A percentile compares a stretch with the other conserved stretches of the same genome.
These are phyloP conservation scores for Pseudomassariella vexata DNA, from an alignment of 2,329 filamentous ascomycete species.

Conservation along the genomic window DNA sequence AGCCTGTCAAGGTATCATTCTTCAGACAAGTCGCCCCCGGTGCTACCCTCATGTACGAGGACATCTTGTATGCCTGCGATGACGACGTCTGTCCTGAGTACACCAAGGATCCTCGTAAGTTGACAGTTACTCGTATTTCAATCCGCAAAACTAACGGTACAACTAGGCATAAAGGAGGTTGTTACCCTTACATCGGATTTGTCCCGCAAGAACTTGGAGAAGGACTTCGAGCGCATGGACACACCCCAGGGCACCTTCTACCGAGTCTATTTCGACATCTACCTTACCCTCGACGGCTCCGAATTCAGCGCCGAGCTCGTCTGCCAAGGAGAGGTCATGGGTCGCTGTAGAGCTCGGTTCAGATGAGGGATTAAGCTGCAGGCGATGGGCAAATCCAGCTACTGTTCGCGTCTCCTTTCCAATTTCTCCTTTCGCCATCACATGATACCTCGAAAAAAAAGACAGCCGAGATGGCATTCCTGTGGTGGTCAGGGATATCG, in stretches of 20 bases:
- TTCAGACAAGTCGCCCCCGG: constrained; percentile 97
- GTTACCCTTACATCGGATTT: constrained; percentile 96
- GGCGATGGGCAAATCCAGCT: constrained; percentile 1
- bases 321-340: constrained; percentile 99
- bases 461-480: background rate
- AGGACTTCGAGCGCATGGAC: constrained; percentile 99
- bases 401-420: constrained; percentile 4
- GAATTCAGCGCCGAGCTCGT: constrained; percentile 98
- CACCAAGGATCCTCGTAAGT: constrained; percentile 97
- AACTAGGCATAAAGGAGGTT: constrained; percentile 91
- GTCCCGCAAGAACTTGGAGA: constrained; percentile 96
- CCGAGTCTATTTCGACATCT: constrained; percentile 73
- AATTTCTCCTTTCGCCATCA: constrained; percentile 5
- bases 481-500: too few relatives aligned
- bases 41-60: constrained; percentile 98
- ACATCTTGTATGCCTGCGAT: constrained; percentile 95
- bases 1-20: constrained; percentile 97
- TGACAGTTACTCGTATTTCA: constrained; percentile 13
- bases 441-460: constrained; percentile 12
- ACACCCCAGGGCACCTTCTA: constrained; percentile 96
- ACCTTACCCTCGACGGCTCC: constrained; percentile 91
- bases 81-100: constrained; percentile 98
- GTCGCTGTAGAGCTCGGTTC: constrained; percentile 88
- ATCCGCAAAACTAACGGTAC: constrained; percentile 15
- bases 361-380: constrained; percentile 35